phyloP scores from a whole-genome alignment of 1,284 basidiomycete species.

The Tilletia caries region DNA sequence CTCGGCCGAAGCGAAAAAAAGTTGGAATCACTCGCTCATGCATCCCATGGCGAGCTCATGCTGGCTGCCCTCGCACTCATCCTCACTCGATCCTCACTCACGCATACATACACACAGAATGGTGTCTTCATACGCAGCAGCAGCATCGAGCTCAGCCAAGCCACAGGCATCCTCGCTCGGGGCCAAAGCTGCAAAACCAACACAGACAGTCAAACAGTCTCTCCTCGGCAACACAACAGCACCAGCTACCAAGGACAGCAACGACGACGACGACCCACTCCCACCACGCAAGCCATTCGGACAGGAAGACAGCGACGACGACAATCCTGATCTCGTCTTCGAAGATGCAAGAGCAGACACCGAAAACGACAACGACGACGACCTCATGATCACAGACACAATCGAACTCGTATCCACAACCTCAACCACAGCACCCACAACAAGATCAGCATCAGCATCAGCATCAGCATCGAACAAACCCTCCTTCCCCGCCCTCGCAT shows the following conservation, averaged over 20 bases:
- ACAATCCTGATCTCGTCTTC: slow-evolving; percentile 26
- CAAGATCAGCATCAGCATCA: background rate
- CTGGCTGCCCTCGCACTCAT: background rate
- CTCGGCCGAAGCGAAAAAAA: background rate
- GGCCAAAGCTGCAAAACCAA: background rate
- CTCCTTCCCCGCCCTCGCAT: slow-evolving; percentile 23
- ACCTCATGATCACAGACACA: slow-evolving; percentile 28
- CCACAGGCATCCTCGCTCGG: background rate
- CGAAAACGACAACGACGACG: slow-evolving; percentile 28
- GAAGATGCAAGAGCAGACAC: slow-evolving; percentile 20
- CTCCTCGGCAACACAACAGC: slow-evolving; percentile 7
- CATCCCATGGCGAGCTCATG: slow-evolving; percentile 13
- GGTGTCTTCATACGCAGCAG: slow-evolving; percentile 2
- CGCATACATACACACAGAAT: background rate
- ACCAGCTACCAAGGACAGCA: background rate
- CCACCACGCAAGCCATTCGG: slow-evolving; percentile 29
- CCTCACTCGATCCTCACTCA: background rate
- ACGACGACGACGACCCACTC: slow-evolving; percentile 12
- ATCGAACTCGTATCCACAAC: slow-evolving; percentile 13
- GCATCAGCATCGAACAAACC: slow-evolving; percentile 17
- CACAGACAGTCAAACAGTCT: background rate
- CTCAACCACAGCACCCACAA: background rate
- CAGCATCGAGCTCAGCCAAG: background rate
- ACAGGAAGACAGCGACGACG: slow-evolving; percentile 26
- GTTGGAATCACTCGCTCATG: slow-evolving; percentile 6